phyloP scores from a whole-genome alignment of 2,329 filamentous ascomycete genomes.

The Dendryphion nanum region DNA sequence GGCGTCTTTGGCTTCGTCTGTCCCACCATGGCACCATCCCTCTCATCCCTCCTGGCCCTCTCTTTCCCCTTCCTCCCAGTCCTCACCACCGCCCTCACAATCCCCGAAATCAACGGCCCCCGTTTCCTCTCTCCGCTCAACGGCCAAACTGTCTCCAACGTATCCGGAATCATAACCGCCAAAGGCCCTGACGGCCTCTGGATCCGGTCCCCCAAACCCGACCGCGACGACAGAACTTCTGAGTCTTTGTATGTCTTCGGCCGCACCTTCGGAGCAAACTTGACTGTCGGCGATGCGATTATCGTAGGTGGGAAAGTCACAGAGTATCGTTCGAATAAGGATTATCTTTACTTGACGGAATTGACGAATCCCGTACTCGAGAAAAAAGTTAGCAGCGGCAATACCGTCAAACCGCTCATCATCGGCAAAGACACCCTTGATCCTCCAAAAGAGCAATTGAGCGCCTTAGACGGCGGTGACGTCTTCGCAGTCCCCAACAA shows the following conservation, averaged over 20 bases:
- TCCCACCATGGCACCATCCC: neutral
- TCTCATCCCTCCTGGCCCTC: neutral
- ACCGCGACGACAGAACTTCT: constrained; percentile 57
- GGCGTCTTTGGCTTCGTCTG: too few species aligned
- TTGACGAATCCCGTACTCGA: constrained; percentile 57
- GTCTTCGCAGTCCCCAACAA: constrained; percentile 66
- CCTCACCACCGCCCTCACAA: constrained; percentile 1
- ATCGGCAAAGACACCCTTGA: constrained; percentile 57
- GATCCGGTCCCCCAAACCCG: constrained; percentile 59
- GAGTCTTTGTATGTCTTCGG: constrained; percentile 67
- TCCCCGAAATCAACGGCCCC: constrained; percentile 62
- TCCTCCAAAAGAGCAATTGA: constrained; percentile 63
- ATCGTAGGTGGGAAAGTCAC: constrained; percentile 59
- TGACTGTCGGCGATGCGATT: constrained; percentile 63
- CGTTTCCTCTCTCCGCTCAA: constrained; percentile 62
- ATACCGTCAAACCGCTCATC: constrained; percentile 56
- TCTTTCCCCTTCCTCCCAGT: neutral
- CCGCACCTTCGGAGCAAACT: constrained; percentile 48
- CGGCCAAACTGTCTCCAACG: constrained; percentile 55
- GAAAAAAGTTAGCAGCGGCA: constrained; percentile 53
- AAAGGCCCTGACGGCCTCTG: constrained; percentile 62
- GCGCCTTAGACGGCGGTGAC: constrained; percentile 62
- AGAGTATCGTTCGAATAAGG: constrained; percentile 57
- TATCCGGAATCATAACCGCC: constrained; percentile 65
- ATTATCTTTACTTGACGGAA: constrained; percentile 65